Conservation (phyloP, 495 filamentous ascomycete genomes). For the Xylaria acuta region DNA sequence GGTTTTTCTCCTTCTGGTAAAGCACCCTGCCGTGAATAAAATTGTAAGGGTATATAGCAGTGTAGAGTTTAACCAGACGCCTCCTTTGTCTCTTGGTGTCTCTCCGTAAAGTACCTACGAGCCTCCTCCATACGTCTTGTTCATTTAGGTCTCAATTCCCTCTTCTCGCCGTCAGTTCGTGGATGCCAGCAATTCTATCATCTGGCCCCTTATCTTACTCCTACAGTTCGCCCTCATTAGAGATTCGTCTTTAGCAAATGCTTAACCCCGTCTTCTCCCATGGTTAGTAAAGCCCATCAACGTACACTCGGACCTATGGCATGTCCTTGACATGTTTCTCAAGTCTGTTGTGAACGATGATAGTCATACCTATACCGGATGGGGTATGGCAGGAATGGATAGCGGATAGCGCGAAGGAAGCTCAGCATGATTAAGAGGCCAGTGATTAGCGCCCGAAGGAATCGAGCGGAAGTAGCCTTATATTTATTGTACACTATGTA, state of each 20-base stretch:
- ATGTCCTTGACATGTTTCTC: not conserved
- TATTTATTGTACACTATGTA: not conserved
- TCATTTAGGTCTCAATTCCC: not conserved
- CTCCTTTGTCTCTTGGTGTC: not conserved
- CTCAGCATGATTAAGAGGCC: not conserved
- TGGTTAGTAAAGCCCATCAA: not conserved
- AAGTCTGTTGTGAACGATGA: not conserved
- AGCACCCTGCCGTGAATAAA: not conserved
- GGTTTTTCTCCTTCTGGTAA: not conserved
- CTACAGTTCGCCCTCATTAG: no score
- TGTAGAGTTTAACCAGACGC: not conserved
- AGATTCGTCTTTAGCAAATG: no score
- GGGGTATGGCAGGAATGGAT: not conserved
- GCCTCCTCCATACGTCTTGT: no score
- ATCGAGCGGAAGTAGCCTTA: not conserved
- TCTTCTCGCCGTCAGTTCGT: no score
- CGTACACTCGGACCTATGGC: not conserved
- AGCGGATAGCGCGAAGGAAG: slow-evolving; percentile 10
- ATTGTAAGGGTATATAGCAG: not conserved
- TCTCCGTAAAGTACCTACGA: not conserved
- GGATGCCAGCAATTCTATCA: no score
- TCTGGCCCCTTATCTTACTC: no score
- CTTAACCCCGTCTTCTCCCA: not conserved
- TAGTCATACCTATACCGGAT: not conserved
- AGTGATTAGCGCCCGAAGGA: not conserved